phyloP scores from a whole-genome alignment of 306 rosid genomes.

The Prinsepia uniflora region DNA sequence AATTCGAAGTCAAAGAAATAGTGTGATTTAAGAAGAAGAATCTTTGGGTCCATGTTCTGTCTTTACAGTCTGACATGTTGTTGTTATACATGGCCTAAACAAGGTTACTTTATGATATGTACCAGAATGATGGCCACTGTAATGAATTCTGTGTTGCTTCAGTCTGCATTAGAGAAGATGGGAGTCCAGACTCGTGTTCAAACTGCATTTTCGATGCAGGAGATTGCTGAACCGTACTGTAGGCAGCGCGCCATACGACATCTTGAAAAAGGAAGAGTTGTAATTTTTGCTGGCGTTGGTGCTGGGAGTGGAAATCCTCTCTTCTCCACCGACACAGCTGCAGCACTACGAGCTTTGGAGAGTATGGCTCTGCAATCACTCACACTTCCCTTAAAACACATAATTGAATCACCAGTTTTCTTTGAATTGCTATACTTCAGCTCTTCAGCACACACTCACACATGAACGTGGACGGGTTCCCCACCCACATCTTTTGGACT shows the following conservation, averaged over 20 bases:
- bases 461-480: not conserved
- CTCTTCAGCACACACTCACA: not conserved
- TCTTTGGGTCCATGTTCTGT: not conserved
- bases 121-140: constrained; percentile 53
- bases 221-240: constrained; percentile 50
- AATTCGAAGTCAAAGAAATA: not conserved
- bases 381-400: not conserved
- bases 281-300: constrained; percentile 50
- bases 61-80: not conserved
- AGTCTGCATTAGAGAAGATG: constrained; percentile 48
- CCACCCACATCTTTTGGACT: constrained; percentile 4
- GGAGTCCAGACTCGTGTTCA: constrained; percentile 48
- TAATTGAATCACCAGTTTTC: not conserved
- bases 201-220: constrained; percentile 43
- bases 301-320: constrained; percentile 46
- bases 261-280: constrained; percentile 52
- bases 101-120: constrained; percentile 17
- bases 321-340: constrained; percentile 46
- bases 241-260: constrained; percentile 51
- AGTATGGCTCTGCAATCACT: constrained; percentile 26
- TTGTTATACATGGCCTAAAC: not conserved
- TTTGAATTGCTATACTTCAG: not conserved
- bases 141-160: constrained; percentile 47
- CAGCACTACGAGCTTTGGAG: constrained; percentile 44
- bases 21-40: not conserved